Evolutionary conservation across 768 basidiomycete species (phyloP).

Genomic region (Artomyces pyxidatus): DNA sequence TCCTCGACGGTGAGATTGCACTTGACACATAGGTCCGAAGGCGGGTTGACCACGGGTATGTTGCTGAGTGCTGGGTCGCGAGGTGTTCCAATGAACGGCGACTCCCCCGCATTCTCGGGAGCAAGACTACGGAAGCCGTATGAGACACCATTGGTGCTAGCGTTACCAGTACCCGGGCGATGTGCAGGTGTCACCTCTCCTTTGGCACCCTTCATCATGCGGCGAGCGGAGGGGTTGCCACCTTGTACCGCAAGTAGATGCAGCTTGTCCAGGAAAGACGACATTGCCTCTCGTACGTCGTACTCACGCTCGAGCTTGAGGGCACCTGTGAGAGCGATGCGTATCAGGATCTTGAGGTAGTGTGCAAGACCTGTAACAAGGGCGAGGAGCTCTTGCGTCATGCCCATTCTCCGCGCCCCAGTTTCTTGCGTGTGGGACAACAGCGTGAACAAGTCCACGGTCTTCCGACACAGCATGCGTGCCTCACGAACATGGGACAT

Average conservation of each 20-base stretch:
- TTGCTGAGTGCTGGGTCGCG: conserved; percentile 40
- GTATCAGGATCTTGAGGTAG: conserved; percentile 98
- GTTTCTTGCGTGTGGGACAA: conserved; percentile 94
- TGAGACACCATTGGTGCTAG: conserved; percentile 79
- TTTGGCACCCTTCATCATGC: conserved; percentile 69
- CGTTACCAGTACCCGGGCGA: conserved; percentile 35
- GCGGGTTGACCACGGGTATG: conserved; percentile 58
- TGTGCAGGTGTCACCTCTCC: conserved; percentile 45
- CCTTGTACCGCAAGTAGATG: conserved; percentile 85
- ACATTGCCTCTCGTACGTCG: conserved; percentile 73
- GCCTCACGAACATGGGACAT: conserved; percentile 99
- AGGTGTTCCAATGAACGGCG: conserved; percentile 52
- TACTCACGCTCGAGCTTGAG: conserved; percentile 93
- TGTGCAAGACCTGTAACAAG: conserved; percentile 98
- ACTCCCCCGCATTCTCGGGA: conserved; percentile 85
- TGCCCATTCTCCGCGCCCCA: conserved; percentile 82
- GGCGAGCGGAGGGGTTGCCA: conserved; percentile 68
- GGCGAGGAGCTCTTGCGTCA: conserved; percentile 95
- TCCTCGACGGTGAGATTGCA: conserved; percentile 93
- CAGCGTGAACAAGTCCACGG: conserved; percentile 94
- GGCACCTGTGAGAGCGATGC: conserved; percentile 93
- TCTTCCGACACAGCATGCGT: conserved; percentile 96
- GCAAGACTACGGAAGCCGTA: conserved; percentile 92
- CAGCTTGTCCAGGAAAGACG: conserved; percentile 86
- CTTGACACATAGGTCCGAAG: conserved; percentile 85